These are phyloP conservation scores for Penicillium sp. DNA, from an alignment of 2,329 filamentous ascomycete genomes.

Conservation along the genomic window DNA sequence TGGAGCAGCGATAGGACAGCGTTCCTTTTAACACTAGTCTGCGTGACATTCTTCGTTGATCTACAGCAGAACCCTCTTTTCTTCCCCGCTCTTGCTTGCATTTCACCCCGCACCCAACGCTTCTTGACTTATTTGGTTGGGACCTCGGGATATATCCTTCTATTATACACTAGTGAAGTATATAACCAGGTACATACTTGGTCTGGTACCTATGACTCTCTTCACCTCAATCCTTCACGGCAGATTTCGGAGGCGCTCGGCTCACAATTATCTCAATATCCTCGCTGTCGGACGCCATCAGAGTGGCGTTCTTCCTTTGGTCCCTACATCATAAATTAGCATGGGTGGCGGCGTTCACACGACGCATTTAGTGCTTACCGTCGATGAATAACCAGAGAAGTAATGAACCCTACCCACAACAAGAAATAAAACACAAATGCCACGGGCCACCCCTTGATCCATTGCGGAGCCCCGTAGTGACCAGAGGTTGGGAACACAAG, in stretches of 20 bases:
- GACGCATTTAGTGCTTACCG: constrained; percentile 6
- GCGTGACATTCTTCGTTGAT: not conserved
- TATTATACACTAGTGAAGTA: no score
- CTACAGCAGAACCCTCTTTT: not conserved
- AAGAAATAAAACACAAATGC: constrained; percentile 49
- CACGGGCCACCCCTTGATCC: constrained; percentile 52
- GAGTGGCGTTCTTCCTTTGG: constrained; percentile 6
- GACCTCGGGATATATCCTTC: not conserved
- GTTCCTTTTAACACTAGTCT: not conserved
- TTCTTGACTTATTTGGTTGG: not conserved
- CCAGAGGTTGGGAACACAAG: constrained; percentile 46
- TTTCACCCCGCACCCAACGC: not conserved
- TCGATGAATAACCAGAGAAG: constrained; percentile 20
- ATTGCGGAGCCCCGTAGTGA: constrained; percentile 45
- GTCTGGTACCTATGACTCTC: not conserved
- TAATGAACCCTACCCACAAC: constrained; percentile 39
- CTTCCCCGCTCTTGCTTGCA: not conserved
- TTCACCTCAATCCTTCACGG: not conserved
- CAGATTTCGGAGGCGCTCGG: not conserved
- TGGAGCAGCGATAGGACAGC: constrained; percentile 16
- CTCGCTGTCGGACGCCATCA: constrained; percentile 3
- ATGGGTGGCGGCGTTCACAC: not conserved
- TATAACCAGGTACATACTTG: not conserved
- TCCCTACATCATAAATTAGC: not conserved
- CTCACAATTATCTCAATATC: constrained; percentile 16